Percentiles rank a stretch among this genome's conserved stretches.
These are phyloP conservation scores for Arctium minus DNA, from an alignment of 129 eudicot genomes.

Conservation along the genomic window DNA sequence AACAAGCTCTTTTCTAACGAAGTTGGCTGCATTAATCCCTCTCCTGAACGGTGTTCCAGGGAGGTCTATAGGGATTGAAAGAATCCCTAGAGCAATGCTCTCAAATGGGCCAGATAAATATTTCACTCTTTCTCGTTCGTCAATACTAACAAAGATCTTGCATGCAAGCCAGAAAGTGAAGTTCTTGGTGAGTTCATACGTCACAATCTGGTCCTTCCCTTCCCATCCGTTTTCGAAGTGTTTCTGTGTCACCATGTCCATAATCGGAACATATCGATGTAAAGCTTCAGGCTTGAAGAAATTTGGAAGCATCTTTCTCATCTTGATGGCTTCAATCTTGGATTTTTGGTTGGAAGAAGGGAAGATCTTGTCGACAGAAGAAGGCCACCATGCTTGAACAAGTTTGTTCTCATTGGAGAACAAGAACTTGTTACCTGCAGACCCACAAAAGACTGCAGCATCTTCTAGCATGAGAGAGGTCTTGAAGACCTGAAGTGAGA, in stretches of 20 bases:
- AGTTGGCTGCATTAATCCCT: constrained; percentile 33
- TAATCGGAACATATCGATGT: constrained; percentile 8
- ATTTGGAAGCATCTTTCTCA: constrained; percentile 3
- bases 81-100: constrained; percentile 13
- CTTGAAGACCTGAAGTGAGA: constrained; percentile 31
- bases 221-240: constrained; percentile 20
- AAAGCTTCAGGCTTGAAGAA: constrained; percentile 17
- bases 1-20: constrained; percentile 21
- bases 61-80: constrained; percentile 32
- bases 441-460: constrained; percentile 35
- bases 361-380: background rate
- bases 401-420: constrained; percentile 11
- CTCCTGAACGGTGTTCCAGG: constrained; percentile 32
- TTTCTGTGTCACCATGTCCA: constrained; percentile 11
- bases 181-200: constrained; percentile 7
- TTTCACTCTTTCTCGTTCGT: constrained; percentile 18
- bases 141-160: constrained; percentile 25
- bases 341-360: background rate
- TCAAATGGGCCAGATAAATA: constrained; percentile 25
- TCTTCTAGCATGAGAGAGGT: constrained; percentile 35
- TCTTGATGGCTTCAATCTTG: background rate
- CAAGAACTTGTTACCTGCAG: constrained; percentile 15
- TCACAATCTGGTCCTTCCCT: background rate
- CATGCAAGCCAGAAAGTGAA: constrained; percentile 17
- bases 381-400: background rate